Conservation (phyloP, 1,284 basidiomycete genomes). For the Paramarasmius palmivorus region DNA sequence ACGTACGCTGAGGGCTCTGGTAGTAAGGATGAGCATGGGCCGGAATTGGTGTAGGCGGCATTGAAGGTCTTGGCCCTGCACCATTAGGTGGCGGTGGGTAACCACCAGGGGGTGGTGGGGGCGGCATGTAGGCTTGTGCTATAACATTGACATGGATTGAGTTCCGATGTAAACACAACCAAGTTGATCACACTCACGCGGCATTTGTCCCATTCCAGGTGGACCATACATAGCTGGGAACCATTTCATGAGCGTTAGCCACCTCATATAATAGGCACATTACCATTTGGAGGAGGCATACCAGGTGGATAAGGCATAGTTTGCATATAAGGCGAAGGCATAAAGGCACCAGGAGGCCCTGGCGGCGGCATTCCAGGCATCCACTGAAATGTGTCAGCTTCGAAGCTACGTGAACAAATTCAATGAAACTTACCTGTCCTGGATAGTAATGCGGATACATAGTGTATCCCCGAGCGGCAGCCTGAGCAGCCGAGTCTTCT, state of each 20-base stretch:
- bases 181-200: constrained; percentile 52
- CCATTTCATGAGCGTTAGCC: constrained; percentile 7
- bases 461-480: constrained; percentile 62
- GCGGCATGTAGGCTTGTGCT: constrained; percentile 39
- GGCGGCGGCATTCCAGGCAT: constrained; percentile 81
- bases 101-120: constrained; percentile 46
- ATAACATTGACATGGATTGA: constrained; percentile 62
- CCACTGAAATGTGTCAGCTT: constrained; percentile 51
- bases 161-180: not conserved
- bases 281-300: constrained; percentile 71
- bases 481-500: constrained; percentile 64
- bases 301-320: constrained; percentile 76
- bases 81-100: constrained; percentile 77
- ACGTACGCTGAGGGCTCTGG: constrained; percentile 81
- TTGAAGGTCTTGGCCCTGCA: constrained; percentile 72
- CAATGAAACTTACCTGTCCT: constrained; percentile 55
- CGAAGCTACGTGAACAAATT: constrained; percentile 2
- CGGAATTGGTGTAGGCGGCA: constrained; percentile 84
- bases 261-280: constrained; percentile 13
- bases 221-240: constrained; percentile 74
- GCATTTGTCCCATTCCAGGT: constrained; percentile 80
- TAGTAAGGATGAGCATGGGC: constrained; percentile 83
- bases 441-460: constrained; percentile 79
- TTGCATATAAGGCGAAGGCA: constrained; percentile 78
- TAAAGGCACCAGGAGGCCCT: constrained; percentile 71